phyloP scores from a whole-genome alignment of 2,329 filamentous ascomycete genomes.

The Xylariaceae sp. region DNA sequence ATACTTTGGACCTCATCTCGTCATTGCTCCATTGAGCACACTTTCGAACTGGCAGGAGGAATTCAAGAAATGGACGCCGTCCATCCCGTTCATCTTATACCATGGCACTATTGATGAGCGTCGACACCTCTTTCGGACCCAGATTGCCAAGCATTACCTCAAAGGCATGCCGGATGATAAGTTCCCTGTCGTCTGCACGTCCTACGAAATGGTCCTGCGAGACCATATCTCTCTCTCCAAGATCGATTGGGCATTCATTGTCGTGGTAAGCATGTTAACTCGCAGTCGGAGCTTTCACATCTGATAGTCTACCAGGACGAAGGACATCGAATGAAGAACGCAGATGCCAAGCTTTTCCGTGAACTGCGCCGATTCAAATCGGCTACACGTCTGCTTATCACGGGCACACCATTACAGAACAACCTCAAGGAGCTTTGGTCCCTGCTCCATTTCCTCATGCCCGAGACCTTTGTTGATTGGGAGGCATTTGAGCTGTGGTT shows the following conservation, averaged over 20 bases:
- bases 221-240: conserved; percentile 75
- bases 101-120: conserved; percentile 78
- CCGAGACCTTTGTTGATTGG: conserved; percentile 87
- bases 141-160: conserved; percentile 64
- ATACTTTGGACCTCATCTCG: conserved; percentile 79
- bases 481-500: conserved; percentile 96
- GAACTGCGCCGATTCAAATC: conserved; percentile 85
- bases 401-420: conserved; percentile 91
- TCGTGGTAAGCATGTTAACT: conserved; percentile 58
- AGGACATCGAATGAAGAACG: conserved; percentile 94
- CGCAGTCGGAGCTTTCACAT: background rate
- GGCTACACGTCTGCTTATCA: conserved; percentile 85
- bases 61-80: conserved; percentile 83
- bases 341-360: conserved; percentile 85
- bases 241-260: conserved; percentile 95
- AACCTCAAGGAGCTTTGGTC: conserved; percentile 95
- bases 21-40: conserved; percentile 85
- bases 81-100: conserved; percentile 83
- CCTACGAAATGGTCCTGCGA: conserved; percentile 91
- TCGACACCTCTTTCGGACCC: conserved; percentile 66
- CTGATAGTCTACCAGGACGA: conserved; percentile 59
- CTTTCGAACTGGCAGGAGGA: conserved; percentile 95
- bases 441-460: conserved; percentile 84
- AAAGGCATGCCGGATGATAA: conserved; percentile 52
- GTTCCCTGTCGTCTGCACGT: conserved; percentile 91